Evolutionary conservation across 306 rosid species (phyloP), one percentile per base, ranked within the genome.

Genomic region (Rosa multiflora): DNA sequence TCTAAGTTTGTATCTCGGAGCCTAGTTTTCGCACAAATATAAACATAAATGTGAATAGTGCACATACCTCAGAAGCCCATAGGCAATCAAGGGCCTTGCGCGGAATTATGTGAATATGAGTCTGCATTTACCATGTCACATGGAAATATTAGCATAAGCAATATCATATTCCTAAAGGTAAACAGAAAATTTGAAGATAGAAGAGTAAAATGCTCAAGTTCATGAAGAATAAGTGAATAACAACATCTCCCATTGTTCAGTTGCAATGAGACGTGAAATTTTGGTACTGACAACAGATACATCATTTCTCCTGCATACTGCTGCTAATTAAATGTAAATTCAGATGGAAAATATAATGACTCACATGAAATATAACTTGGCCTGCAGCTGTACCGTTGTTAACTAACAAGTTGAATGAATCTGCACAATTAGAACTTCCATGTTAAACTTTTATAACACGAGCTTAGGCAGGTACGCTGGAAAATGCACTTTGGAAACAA

Each of bases 291-390:
- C 21, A 55, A 8, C 37, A 66, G 35, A 63, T 32, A 49, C 58
- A 10, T 44, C 29, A 5, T 17, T 44, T 59, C 15, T 23, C 26
- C 13, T 26, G 8, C 43, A 18, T 46, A 46, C 20, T 58, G 70
- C 58, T 61, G 32, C 61, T 21, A 40, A 46, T 26, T 6, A 46
- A 23, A 43, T 29, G 13, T n/a, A 63, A 17, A 59, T 14, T 48
- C 12, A 5, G 49, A 44, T 7, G 55, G 61, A 47, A 11, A 73
- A 70, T 68, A 32, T 23, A 82, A 61, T 20, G 52, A 84, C 98
- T 87, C 80, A 95, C 99, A 83, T 95, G 99, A 87, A 90, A 95
- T 86, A 95, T 88, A 76, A 95, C 98, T 91, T 95, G 99, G 58
- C 99, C 99, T 55, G 98, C 98, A 74, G 94, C 93, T 73, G 37